phyloP scores from a whole-genome alignment of 1,284 basidiomycete species.

The Ustilago xerochloae region DNA sequence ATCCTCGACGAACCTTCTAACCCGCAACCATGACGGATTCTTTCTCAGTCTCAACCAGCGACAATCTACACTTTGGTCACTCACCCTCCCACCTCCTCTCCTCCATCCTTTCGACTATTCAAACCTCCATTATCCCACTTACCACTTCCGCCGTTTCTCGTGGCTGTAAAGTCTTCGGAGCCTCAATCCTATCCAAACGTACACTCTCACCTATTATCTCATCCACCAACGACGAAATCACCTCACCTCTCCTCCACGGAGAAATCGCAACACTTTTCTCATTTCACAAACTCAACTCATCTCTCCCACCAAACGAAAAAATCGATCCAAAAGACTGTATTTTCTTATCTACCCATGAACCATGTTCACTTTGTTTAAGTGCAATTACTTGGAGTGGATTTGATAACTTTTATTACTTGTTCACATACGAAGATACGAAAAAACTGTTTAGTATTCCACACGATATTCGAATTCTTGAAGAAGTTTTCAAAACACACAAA shows the following conservation, averaged over 20 bases:
- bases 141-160: slow-evolving; percentile 7
- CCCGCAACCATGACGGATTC: neutral
- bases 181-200: slow-evolving; percentile 23
- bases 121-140: slow-evolving; percentile 14
- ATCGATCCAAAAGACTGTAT: slow-evolving; percentile 12
- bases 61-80: slow-evolving; percentile 18
- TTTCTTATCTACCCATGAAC: slow-evolving; percentile 32
- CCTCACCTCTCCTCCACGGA: slow-evolving; percentile 25
- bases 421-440: slow-evolving; percentile 23
- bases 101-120: slow-evolving; percentile 9
- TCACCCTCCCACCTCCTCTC: neutral
- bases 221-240: slow-evolving; percentile 28
- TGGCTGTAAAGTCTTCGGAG: slow-evolving; percentile 41
- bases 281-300: slow-evolving; percentile 5
- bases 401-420: slow-evolving; percentile 36
- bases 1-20: neutral
- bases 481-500: slow-evolving; percentile 18
- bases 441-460: slow-evolving; percentile 18
- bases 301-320: fast-evolving
- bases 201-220: slow-evolving; percentile 4
- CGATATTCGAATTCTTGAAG: slow-evolving; percentile 19
- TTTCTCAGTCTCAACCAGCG: no score
- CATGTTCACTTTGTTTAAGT: slow-evolving; percentile 25
- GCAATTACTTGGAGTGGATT: slow-evolving; percentile 32
- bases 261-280: slow-evolving; percentile 17